These are phyloP conservation scores for maize (Zea mays) DNA, from an alignment of 176 grass and related monocot genomes.

Conservation along the genomic window DNA sequence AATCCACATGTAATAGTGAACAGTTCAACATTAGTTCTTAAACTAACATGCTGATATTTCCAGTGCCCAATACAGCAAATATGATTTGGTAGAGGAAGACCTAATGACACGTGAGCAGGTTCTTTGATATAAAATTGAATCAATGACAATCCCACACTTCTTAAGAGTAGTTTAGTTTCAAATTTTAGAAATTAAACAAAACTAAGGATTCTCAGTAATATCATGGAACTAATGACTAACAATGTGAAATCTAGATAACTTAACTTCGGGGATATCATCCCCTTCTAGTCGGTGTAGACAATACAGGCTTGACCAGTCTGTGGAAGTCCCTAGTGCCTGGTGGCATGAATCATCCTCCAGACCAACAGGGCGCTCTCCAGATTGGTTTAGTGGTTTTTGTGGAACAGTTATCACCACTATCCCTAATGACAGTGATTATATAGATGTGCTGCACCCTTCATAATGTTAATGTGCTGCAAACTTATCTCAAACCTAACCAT, in stretches of 20 bases:
- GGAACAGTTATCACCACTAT: neutral
- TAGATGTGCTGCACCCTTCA: neutral
- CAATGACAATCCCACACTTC: neutral
- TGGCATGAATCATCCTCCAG: neutral
- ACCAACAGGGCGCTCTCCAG: neutral
- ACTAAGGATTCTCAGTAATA: neutral
- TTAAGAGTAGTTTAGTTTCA: neutral
- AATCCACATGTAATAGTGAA: conserved; percentile 2
- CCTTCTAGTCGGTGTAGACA: neutral
- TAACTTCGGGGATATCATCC: neutral
- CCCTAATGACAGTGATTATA: neutral
- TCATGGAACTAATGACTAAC: neutral
- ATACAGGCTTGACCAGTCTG: neutral
- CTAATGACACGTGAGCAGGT: neutral
- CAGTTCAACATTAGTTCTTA: neutral
- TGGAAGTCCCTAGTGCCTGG: neutral
- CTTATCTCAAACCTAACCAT: neutral
- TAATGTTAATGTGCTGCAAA: neutral
- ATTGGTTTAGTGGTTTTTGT: neutral
- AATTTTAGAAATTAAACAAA: neutral
- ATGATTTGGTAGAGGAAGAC: conserved; percentile 14
- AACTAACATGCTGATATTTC: conserved; percentile 18
- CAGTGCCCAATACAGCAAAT: neutral
- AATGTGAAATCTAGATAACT: neutral
- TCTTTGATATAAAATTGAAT: conserved; percentile 7